Evolutionary conservation across 352 stramenopile species (phyloP), one percentile per base, ranked within the genome.

Genomic region (Globisporangium abappressorium): DNA sequence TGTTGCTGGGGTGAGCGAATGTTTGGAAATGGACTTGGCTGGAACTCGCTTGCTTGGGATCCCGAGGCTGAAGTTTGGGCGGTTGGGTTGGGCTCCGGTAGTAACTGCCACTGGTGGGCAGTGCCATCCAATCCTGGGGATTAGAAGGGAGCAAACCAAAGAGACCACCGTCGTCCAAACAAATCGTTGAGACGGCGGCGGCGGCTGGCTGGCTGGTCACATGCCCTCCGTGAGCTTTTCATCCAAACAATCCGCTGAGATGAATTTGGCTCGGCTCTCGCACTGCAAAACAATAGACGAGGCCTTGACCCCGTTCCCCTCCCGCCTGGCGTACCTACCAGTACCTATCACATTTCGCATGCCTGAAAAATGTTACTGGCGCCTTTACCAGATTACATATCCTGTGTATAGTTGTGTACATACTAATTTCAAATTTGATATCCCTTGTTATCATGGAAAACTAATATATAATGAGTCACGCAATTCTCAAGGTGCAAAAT

Each of bases 261-360:
- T 18, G 30, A 43, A 43, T 43, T 43, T 43, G 36, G 36, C 36
- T 43, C 36, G 36, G 36, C 36, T 43, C 36, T 43, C 36, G 36
- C 36, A 43, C 36, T 12, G 11, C 30, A 47, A n/a, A 61, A 43
- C 12, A 61, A 47, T 34, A 61, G 55, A 61, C 55, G 55, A 61
- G 55, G 15, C 55, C 3, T 33, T 5, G 30, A 60, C 28, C 24
- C 28, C 26, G 24, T 26, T 26, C 24, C 24, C 24, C 24, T 26
- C 24, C 24, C 24, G 30, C 22, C 28, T 43, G 18, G 33, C 30
- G 55, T 43, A 43, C 36, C 36, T 15, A 43, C 36, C 36, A 43
- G 36, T 18, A 43, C 36, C 55, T 7, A 61, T 30, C 55, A 61
- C 55, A 61, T 61, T 61, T 61, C 55, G 55, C 55, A 61, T 61